A percentile compares a stretch with the other conserved stretches of the same genome.
phyloP scores from a whole-genome alignment of 805 yeast species.

The Spathaspora arborariae region DNA sequence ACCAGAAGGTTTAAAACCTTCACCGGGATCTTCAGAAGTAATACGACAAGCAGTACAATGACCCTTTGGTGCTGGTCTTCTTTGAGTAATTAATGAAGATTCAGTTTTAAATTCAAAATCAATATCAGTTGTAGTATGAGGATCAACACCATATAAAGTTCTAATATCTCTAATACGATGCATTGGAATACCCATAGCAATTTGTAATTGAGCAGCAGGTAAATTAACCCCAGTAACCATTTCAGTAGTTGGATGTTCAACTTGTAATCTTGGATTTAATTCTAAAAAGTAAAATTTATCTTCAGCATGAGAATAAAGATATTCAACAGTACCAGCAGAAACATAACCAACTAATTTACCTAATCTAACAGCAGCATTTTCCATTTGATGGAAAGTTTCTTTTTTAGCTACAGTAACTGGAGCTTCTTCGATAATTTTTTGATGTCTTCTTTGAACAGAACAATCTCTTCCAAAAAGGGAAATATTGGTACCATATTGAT shows the following conservation, averaged over 20 bases:
- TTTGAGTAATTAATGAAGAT: conserved; percentile 70
- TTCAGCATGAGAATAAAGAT: conserved; percentile 88
- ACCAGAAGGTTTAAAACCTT: conserved; percentile 98
- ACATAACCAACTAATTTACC: conserved; percentile 98
- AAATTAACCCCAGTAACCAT: conserved; percentile 98
- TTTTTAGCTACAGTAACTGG: conserved; percentile 93
- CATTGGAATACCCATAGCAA: conserved; percentile 99
- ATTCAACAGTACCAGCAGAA: conserved; percentile 99
- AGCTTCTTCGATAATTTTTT: conserved; percentile 98
- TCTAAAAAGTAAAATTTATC: conserved; percentile 95
- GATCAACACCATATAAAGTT: conserved; percentile 90
- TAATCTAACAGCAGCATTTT: conserved; percentile 93
- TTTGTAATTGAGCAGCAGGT: conserved; percentile 98
- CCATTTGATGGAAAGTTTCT: conserved; percentile 88
- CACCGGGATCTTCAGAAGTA: conserved; percentile 98
- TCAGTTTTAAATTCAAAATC: conserved; percentile 85
- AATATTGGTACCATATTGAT: conserved; percentile 96
- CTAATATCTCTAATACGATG: conserved; percentile 93
- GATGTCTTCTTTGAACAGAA: conserved; percentile 99
- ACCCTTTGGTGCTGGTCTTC: conserved; percentile 94
- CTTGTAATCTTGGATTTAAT: conserved; percentile 97
- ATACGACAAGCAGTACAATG: conserved; percentile 99
- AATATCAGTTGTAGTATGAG: conserved; percentile 83
- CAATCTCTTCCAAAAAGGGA: conserved; percentile 98
- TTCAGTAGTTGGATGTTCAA: conserved; percentile 99